phyloP scores from a whole-genome alignment of 2,329 filamentous ascomycete genomes.

The Pseudogymnoascus sp. region DNA sequence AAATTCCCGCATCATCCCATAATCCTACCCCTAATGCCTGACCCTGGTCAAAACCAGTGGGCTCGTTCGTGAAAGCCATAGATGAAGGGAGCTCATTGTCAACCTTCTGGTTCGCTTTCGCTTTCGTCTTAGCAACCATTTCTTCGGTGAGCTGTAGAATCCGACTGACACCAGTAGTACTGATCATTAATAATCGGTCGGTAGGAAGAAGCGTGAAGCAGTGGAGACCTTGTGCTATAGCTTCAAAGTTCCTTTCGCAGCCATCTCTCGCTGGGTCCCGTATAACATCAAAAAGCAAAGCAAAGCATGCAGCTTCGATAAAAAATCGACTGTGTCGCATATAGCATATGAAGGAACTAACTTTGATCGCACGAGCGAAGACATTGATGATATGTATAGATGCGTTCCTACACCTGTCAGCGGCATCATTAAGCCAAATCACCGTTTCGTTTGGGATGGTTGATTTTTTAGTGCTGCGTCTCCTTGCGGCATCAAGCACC shows the following conservation, averaged over 20 bases:
- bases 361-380: neutral
- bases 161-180: conserved; percentile 4
- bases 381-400: conserved; percentile 7
- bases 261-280: conserved; percentile 1
- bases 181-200: conserved; percentile 9
- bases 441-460: neutral
- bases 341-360: neutral
- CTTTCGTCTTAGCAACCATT: neutral
- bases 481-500: conserved; percentile 5
- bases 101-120: neutral
- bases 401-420: neutral
- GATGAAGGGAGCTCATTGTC: neutral
- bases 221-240: neutral
- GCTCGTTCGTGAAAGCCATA: neutral
- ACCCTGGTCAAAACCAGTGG: neutral
- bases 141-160: conserved; percentile 7
- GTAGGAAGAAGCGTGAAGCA: conserved; percentile 9
- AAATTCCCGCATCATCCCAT: neutral
- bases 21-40: conserved; percentile 3
- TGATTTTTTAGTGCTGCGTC: neutral
- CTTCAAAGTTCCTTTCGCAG: conserved; percentile 10
- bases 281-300: conserved; percentile 10
- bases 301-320: conserved; percentile 12
- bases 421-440: neutral
- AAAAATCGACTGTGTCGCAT: conserved; percentile 12